phyloP scores from a whole-genome alignment of 208 protist species.

The Crithidia mellificae region DNA sequence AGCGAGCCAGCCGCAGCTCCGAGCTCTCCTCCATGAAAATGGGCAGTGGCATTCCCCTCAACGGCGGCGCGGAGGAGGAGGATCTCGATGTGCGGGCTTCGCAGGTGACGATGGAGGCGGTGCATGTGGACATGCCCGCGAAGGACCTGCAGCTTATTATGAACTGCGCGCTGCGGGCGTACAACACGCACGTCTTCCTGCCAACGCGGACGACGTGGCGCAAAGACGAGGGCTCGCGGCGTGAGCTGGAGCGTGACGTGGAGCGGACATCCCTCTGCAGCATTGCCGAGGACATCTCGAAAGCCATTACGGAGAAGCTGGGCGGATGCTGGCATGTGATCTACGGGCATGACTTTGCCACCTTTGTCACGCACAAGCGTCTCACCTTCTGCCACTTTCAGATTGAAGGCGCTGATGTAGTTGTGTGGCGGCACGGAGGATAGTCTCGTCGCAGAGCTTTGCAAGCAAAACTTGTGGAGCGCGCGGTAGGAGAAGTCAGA shows the following conservation, averaged over 20 bases:
- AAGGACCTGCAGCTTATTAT: constrained; percentile 65
- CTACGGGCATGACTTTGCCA: constrained; percentile 79
- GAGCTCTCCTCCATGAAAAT: constrained; percentile 21
- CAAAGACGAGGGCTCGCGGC: constrained; percentile 76
- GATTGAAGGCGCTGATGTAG: constrained; percentile 76
- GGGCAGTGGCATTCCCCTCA: constrained; percentile 17
- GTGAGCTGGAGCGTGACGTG: constrained; percentile 77
- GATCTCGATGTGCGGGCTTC: constrained; percentile 65
- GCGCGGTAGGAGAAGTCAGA: too few species aligned
- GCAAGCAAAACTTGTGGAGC: too few species aligned
- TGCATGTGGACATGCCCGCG: constrained; percentile 71
- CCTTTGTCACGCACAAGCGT: constrained; percentile 77
- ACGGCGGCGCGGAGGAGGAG: constrained; percentile 31
- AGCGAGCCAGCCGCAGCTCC: constrained; percentile 25
- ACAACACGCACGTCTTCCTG: constrained; percentile 70
- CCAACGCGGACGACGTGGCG: constrained; percentile 83
- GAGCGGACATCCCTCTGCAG: constrained; percentile 68
- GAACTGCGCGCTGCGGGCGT: constrained; percentile 58
- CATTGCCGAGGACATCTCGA: constrained; percentile 73
- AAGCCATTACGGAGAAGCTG: constrained; percentile 46
- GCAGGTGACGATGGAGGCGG: constrained; percentile 39
- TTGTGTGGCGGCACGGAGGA: constrained; percentile 71
- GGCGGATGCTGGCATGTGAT: constrained; percentile 86
- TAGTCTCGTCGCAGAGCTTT: too few species aligned
- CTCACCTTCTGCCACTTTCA: constrained; percentile 81